Conservation (phyloP, 2,329 filamentous ascomycete species). For the Trichocomaceae sp. region DNA sequence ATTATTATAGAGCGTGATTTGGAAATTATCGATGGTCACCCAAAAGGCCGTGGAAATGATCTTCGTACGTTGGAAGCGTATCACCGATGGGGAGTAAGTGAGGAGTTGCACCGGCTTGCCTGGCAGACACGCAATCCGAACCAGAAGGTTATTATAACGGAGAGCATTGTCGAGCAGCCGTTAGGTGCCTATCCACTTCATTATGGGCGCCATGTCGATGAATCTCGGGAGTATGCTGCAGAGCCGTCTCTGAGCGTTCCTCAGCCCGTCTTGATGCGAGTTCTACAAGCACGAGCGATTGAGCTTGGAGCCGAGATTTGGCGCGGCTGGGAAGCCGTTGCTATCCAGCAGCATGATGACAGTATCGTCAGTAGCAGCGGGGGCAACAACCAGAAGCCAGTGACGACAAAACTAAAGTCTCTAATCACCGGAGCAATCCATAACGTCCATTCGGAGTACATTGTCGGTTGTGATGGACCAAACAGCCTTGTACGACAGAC, state of each 20-base stretch:
- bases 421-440: not conserved
- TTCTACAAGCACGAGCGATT: conserved; percentile 1
- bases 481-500: not conserved
- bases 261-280: not conserved
- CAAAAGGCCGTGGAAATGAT: conserved; percentile 1
- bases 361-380: no score
- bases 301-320: conserved; percentile 1
- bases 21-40: conserved; percentile 2
- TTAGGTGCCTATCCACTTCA: not conserved
- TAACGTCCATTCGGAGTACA: not conserved
- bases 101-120: not conserved
- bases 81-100: conserved; percentile 1
- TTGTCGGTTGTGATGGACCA: not conserved
- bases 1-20: not conserved
- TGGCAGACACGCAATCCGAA: conserved; percentile 3
- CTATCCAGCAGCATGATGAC: not conserved
- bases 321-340: not conserved
- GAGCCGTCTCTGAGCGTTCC: conserved; percentile 2
- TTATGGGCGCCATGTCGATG: conserved; percentile 3
- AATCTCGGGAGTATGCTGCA: not conserved
- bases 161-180: not conserved
- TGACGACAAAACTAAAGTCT: not conserved
- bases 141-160: conserved; percentile 1
- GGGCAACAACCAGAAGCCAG: no score
- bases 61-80: not conserved